Percentiles rank a stretch among this genome's conserved stretches.
Conservation (phyloP, 78 protist species). For the Emiliania huxleyi region DNA sequence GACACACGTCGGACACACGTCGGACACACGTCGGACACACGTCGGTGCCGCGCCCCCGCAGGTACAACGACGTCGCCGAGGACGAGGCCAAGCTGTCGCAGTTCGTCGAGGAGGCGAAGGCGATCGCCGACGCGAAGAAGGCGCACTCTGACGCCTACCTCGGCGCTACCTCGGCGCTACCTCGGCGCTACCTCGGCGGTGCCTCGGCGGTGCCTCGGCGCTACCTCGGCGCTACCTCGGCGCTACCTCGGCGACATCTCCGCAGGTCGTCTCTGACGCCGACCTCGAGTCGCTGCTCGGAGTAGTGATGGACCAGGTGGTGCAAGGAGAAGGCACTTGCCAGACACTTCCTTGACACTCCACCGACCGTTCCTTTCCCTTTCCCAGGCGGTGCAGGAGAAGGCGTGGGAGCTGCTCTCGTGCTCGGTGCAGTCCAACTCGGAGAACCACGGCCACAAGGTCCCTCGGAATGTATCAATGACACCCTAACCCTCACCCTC, state of each 20-base stretch:
- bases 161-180: too few relatives aligned
- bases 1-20: too few relatives aligned
- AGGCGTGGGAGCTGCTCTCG: not conserved
- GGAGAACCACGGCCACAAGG: not conserved
- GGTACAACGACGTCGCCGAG: slow-evolving; percentile 35
- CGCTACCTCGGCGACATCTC: too few relatives aligned
- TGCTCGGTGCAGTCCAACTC: not conserved
- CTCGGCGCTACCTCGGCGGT: too few relatives aligned
- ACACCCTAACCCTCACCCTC: too few relatives aligned
- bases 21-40: too few relatives aligned
- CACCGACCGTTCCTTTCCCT: too few relatives aligned
- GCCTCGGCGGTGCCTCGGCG: too few relatives aligned
- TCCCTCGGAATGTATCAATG: too few relatives aligned
- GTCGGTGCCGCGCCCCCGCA: not conserved
- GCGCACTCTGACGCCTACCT: slow-evolving; percentile 50
- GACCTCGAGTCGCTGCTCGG: slow-evolving; percentile 56
- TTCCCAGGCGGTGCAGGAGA: not conserved
- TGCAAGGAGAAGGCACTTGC: too few relatives aligned
- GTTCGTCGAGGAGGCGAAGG: slow-evolving; percentile 30
- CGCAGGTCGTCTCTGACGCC: slow-evolving; percentile 47
- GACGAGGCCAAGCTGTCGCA: not conserved
- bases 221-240: too few relatives aligned
- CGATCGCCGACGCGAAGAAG: slow-evolving; percentile 64
- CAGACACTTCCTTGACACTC: too few relatives aligned
- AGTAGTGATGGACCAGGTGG: not conserved